These are phyloP conservation scores for Pleurotus giganteus DNA, from an alignment of 768 basidiomycete species.

Conservation along the genomic window DNA sequence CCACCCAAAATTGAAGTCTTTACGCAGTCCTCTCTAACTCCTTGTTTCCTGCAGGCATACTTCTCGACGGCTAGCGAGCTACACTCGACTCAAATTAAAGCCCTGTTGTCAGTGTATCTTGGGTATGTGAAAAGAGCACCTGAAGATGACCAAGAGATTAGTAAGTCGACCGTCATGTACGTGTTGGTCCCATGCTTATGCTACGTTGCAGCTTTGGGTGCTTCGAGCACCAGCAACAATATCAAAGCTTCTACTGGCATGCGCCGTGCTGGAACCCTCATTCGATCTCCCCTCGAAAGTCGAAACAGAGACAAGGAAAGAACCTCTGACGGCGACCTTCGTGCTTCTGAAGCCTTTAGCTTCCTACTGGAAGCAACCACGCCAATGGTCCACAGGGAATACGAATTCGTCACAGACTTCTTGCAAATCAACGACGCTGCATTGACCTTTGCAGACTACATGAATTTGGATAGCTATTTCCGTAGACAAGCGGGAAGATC, in stretches of 20 bases:
- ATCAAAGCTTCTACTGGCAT: slow-evolving; percentile 58
- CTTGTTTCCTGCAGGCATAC: slow-evolving; percentile 61
- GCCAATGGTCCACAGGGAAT: slow-evolving; percentile 76
- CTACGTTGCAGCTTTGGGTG: slow-evolving; percentile 43
- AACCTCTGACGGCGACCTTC: slow-evolving; percentile 54
- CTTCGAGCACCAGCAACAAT: slow-evolving; percentile 35
- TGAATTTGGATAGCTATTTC: slow-evolving; percentile 92
- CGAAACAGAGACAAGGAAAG: slow-evolving; percentile 59
- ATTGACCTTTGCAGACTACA: slow-evolving; percentile 94
- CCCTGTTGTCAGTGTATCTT: slow-evolving; percentile 58
- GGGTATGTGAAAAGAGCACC: slow-evolving; percentile 59
- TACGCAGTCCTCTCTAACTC: background rate
- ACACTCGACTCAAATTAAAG: slow-evolving; percentile 79
- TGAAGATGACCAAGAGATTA: slow-evolving; percentile 75
- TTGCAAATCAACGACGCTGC: slow-evolving; percentile 87
- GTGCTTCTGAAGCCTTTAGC: slow-evolving; percentile 74
- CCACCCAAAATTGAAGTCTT: background rate
- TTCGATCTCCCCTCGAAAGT: slow-evolving; percentile 72
- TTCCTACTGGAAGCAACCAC: slow-evolving; percentile 75
- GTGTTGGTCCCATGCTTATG: background rate
- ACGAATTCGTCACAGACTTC: slow-evolving; percentile 88
- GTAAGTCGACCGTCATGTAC: slow-evolving; percentile 34
- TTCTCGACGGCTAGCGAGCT: slow-evolving; percentile 84
- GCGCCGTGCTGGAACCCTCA: slow-evolving; percentile 80
- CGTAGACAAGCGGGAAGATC: slow-evolving; percentile 83